Base-by-base conservation (phyloP, 2,329 filamentous ascomycete genomes). In the Cercospora nicotianae region DNA sequence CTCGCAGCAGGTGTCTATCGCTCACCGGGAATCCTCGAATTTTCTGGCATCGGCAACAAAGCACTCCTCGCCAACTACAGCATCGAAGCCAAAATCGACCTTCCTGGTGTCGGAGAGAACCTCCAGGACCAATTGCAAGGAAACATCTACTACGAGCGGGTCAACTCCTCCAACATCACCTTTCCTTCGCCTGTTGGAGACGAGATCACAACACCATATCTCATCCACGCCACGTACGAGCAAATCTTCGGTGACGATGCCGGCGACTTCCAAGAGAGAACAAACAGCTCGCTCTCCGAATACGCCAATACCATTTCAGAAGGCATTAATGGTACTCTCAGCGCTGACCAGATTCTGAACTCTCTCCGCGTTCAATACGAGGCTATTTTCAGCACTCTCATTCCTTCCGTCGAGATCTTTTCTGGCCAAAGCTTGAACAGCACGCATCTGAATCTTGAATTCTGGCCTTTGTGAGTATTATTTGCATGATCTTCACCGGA, bases 31-130 rank as follows among this genome's bases (percentile, higher is more conserved):
- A 82, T 88, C n/a, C 80, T 88, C 2, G 87, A 90, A 69, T 79
- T 89, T 2, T 89, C 87, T 0, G 88, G 88, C 0, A 81, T 90
- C 31, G 88, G 88, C 1, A 79, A 81, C 59, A 76, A 78, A 1
- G 72, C 78, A 0, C 70, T 85, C 9, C 77, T 86, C 0, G 80
- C 87, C 3, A 78, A 82, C 9, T 70, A 74, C 51, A 63, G 64
- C 48, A 64, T 71, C 60, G 66, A 72, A 1, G 48, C 66, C 23
- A 60, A 73, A 16, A 48, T 72, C 31, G 69, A 72, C 55, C 72
- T 87, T 26, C 67, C 70, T 3, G 65, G 65, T 23, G 75, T 78
- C 2, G 76, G 76, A 7, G 72, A 76, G 60, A 75, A 75, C 55
- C 65, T 78, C 4, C 74, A 76, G 63, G 76, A 78, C 57, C 76